Base-by-base conservation (phyloP, 371 early-diverging fungal genomes). In the Mucor saturninus region DNA sequence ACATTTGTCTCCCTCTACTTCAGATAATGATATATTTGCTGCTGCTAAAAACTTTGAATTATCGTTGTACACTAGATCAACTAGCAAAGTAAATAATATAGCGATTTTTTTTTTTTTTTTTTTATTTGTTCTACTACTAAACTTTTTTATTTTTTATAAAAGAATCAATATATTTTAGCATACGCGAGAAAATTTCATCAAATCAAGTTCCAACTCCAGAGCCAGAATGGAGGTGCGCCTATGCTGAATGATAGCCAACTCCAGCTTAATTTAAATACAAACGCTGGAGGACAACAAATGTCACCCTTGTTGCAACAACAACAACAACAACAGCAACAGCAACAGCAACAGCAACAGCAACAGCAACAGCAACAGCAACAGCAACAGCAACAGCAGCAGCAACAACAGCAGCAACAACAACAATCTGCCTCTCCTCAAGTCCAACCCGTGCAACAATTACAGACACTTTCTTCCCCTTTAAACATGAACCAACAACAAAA, bases 321-420 rank as follows among this genome's bases (percentile, higher is more conserved):
- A 15, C 66, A 65, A 32, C 71, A 62, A 29, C 64, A 68, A 7
- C 68, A 71, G 28, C 79, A 62, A 10, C 65, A 62, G 13, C 65
- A 65, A 32, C 54, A 54, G 39, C 60, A 65, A 28, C 45, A 35
- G 28, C 46, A 56, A 11, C 62, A 54, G 14, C 62, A 48, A 10
- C 70, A 65, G 15, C 59, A 52, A 6, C 50, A 11, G 0, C 59
- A 55, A 4, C 63, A 58, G 10, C 64, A 54, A 26, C 69, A 62
- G 5, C 70, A 78, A n/a, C 61, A 66, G 11, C 74, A 86, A 11
- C 90, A 89, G 13, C 68, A 70, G 30, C 76, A 81, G 13, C 83
- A 84, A 1, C 76, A 87, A 15, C 73, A 55, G 1, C 71, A 73
- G 11, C 81, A 65, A 31, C 51, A 37, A 21, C 62, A 49, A 28